Conservation (phyloP, 257 asterid genomes). For the Solanum chilense region DNA sequence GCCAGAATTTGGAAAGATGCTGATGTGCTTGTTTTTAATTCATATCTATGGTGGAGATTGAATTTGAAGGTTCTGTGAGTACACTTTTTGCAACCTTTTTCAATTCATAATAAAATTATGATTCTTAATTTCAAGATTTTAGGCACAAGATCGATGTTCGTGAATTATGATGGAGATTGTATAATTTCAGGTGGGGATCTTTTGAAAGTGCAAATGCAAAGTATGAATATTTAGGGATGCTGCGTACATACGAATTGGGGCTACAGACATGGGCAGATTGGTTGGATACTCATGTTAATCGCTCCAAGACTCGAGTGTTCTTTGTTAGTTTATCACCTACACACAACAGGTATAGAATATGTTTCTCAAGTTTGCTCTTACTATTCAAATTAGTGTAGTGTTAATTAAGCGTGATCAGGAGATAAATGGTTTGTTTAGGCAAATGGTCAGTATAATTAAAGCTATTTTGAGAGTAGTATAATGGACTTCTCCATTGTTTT, state of each 20-base stretch:
- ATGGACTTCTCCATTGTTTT: not conserved
- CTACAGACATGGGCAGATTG: conserved; percentile 59
- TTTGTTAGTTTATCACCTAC: conserved; percentile 57
- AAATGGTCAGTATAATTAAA: not conserved
- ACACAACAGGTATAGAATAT: conserved; percentile 19
- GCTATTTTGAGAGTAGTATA: not conserved
- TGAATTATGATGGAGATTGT: not conserved
- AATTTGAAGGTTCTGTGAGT: conserved; percentile 40
- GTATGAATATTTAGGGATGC: conserved; percentile 23
- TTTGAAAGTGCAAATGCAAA: conserved; percentile 30
- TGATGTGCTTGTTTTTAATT: conserved; percentile 47
- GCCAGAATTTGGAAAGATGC: conserved; percentile 50
- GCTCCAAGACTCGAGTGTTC: conserved; percentile 34
- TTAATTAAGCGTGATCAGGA: not conserved
- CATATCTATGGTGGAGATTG: conserved; percentile 55
- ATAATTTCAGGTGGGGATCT: conserved; percentile 45
- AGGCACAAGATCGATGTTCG: not conserved
- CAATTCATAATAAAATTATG: not conserved
- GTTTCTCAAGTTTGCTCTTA: not conserved
- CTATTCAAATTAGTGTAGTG: not conserved
- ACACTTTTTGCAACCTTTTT: not conserved
- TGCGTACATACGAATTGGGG: conserved; percentile 41
- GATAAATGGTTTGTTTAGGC: not conserved
- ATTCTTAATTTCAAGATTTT: not conserved
- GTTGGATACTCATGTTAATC: conserved; percentile 46